Evolutionary conservation across 2,329 filamentous ascomycete species (phyloP).

Genomic region (Botryotinia narcissicola): DNA sequence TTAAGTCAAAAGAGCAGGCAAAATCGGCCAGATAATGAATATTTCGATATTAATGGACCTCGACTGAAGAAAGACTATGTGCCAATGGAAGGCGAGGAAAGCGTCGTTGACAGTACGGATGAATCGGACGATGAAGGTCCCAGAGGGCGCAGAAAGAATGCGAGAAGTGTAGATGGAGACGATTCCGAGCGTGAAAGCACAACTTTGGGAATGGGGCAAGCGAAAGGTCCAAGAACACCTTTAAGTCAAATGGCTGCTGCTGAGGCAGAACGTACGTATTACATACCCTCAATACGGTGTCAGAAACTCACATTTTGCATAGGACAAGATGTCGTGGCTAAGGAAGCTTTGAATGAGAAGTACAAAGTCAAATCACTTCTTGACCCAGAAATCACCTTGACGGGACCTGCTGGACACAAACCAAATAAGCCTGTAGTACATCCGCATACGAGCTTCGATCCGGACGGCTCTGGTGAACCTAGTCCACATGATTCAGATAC

Average conservation of each 20-base stretch:
- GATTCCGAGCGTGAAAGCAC: constrained; percentile 40
- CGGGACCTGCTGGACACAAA: constrained; percentile 57
- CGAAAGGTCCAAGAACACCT: constrained; percentile 45
- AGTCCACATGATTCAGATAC: constrained; percentile 77
- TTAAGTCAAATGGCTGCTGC: constrained; percentile 69
- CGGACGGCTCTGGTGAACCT: constrained; percentile 47
- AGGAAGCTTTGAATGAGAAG: constrained; percentile 25
- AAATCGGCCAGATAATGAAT: constrained; percentile 30
- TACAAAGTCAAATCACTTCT: constrained; percentile 37
- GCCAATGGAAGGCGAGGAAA: constrained; percentile 32
- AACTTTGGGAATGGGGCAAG: constrained; percentile 39
- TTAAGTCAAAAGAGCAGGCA: constrained; percentile 33
- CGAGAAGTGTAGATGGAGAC: constrained; percentile 35
- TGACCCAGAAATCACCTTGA: constrained; percentile 65
- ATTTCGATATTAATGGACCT: constrained; percentile 22
- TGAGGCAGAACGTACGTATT: constrained; percentile 71
- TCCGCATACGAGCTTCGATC: constrained; percentile 80
- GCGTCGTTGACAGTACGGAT: constrained; percentile 37
- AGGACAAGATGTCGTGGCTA: constrained; percentile 30
- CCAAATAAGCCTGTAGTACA: constrained; percentile 62
- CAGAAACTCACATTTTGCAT: constrained; percentile 9
- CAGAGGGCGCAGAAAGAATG: constrained; percentile 55
- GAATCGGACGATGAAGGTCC: constrained; percentile 64
- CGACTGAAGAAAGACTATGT: constrained; percentile 37
- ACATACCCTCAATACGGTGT: background rate